Evolutionary conservation across 192 early-diverging fungal species (phyloP), one percentile per base, ranked within the genome.

Genomic region (Mortierella alpina): DNA sequence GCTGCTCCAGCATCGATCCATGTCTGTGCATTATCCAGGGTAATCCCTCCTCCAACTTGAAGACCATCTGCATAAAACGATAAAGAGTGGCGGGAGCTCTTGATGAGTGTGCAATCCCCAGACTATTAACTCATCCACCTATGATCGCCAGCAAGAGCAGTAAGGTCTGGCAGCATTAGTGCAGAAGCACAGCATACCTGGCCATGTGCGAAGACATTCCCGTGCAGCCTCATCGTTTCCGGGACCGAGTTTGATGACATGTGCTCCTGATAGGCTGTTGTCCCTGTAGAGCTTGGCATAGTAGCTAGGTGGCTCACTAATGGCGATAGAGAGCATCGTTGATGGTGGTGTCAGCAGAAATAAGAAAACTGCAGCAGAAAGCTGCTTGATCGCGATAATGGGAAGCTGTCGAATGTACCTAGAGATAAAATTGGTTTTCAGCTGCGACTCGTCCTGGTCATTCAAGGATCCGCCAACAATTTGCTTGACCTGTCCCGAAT

Each of bases 401-500:
- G 7, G 2, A 15, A 50, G 22, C 23, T 45, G 59, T 58, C 51
- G 49, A 42, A 1, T 5, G 47, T 88, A 92, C 89, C 82, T 85
- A 2, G 97, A 95, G 1, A 98, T 95, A 90, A 97, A 98, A 89
- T 99, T 99, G 2, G 96, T 98, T 50, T 88, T 84, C 22, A 97
- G 87, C 23, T 65, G 68, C 6, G 88, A 73, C 10, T 84, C 86
- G 39, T 83, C 86, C 46, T 83, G 63, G 72, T 95, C 94, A 70
- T 81, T 88, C 18, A 99, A 87, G 55, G 97, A 93, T 50, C 94
- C 96, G 42, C 98, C 98, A 55, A 99, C 96, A 62, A 99, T 98
- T 82, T 99, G 98, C 85, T 99, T 99, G 68, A 99, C 98, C 82
- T 96, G 91, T 49, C 98, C 98, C 47, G 91, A 76, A 86, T 99